phyloP scores from a whole-genome alignment of 305 asterid genomes.

The Fraxinus albicans region DNA sequence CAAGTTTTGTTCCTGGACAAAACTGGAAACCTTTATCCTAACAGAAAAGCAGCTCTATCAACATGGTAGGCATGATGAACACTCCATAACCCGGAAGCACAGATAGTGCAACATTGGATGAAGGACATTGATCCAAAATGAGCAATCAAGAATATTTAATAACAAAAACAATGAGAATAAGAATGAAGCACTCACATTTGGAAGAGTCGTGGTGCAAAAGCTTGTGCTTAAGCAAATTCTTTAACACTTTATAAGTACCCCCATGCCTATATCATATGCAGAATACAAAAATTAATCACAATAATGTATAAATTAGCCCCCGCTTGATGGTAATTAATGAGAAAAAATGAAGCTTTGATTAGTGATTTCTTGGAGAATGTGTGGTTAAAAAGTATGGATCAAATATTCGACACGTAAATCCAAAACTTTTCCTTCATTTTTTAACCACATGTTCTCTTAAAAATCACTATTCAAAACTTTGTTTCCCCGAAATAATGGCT shows the following conservation, averaged over 20 bases:
- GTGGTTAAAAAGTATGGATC: too few relatives aligned
- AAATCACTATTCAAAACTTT: too few relatives aligned
- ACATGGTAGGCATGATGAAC: background rate
- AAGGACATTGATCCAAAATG: background rate
- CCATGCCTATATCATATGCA: conserved; percentile 60
- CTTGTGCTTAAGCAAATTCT: conserved; percentile 92
- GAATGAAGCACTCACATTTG: conserved; percentile 57
- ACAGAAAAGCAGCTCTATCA: background rate
- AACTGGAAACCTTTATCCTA: background rate
- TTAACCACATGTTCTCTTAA: too few relatives aligned
- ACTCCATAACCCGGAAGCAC: background rate
- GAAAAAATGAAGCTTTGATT: too few relatives aligned
- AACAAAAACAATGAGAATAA: conserved; percentile 4
- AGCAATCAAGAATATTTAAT: background rate
- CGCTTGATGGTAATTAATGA: too few relatives aligned
- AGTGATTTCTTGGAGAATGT: too few relatives aligned
- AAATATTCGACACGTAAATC: too few relatives aligned
- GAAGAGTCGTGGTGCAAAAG: conserved; percentile 90
- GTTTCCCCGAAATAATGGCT: too few relatives aligned
- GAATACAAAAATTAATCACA: background rate
- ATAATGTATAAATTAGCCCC: background rate
- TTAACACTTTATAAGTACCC: conserved; percentile 91
- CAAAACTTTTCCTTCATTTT: too few relatives aligned
- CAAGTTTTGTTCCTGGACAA: background rate
- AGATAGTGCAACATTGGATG: background rate